phyloP scores from a whole-genome alignment of 2,329 filamentous ascomycete species.

The Penicillium sp. region DNA sequence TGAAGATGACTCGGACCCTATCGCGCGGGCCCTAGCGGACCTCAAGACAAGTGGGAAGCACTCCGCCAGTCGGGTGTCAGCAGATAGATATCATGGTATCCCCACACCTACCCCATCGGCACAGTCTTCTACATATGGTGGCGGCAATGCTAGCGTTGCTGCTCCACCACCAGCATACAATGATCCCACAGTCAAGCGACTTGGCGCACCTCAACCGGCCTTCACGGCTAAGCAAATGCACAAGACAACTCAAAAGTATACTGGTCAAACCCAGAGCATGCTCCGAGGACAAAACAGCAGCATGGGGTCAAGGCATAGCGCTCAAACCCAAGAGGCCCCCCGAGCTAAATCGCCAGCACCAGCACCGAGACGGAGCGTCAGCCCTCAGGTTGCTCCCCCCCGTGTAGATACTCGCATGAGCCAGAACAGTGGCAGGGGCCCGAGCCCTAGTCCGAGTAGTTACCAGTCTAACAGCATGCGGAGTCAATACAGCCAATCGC shows the following conservation, averaged over 20 bases:
- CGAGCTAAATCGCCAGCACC: slow-evolving; percentile 66
- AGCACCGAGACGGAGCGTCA: slow-evolving; percentile 57
- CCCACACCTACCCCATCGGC: slow-evolving; percentile 68
- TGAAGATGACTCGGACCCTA: slow-evolving; percentile 74
- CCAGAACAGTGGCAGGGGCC: slow-evolving; percentile 43
- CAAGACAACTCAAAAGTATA: slow-evolving; percentile 85
- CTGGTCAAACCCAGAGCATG: slow-evolving; percentile 77
- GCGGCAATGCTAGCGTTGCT: slow-evolving; percentile 48
- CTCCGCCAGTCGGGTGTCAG: slow-evolving; percentile 79
- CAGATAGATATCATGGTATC: slow-evolving; percentile 92
- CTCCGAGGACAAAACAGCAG: slow-evolving; percentile 53
- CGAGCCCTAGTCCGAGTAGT: slow-evolving; percentile 45
- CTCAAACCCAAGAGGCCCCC: slow-evolving; percentile 45
- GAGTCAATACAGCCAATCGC: slow-evolving; percentile 42
- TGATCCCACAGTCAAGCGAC: slow-evolving; percentile 66
- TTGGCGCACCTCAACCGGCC: slow-evolving; percentile 87
- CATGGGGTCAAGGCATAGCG: slow-evolving; percentile 52
- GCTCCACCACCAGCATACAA: slow-evolving; percentile 90
- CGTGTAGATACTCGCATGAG: slow-evolving; percentile 38
- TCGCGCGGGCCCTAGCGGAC: slow-evolving; percentile 87
- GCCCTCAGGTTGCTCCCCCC: slow-evolving; percentile 32
- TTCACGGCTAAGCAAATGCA: slow-evolving; percentile 95
- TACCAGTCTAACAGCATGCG: slow-evolving; percentile 47
- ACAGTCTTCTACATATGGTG: slow-evolving; percentile 38
- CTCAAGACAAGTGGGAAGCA: slow-evolving; percentile 86